Conservation (phyloP, 352 stramenopile genomes). For the Phytophthora litchii region DNA sequence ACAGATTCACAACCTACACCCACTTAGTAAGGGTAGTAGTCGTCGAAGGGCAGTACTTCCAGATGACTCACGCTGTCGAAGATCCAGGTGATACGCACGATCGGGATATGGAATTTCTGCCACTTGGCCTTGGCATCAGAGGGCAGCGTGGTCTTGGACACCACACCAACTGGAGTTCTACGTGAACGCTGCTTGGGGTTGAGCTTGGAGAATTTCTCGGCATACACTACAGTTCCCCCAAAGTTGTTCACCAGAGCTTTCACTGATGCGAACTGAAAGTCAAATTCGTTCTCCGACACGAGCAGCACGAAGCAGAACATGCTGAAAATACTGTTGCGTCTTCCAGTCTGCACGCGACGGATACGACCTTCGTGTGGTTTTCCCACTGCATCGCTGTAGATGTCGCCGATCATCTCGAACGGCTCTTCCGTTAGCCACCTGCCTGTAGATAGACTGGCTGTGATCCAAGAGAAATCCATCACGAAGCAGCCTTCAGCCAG, state of each 20-base stretch:
- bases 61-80: conserved; percentile 90
- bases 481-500: conserved; percentile 76
- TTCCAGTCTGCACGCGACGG: conserved; percentile 49
- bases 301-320: conserved; percentile 80
- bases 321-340: conserved; percentile 79
- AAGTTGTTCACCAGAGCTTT: conserved; percentile 70
- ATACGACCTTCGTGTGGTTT: conserved; percentile 73
- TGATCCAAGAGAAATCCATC: conserved; percentile 80
- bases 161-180: conserved; percentile 66
- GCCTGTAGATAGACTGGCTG: conserved; percentile 61
- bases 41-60: conserved; percentile 81
- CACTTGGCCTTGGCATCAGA: conserved; percentile 61
- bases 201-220: conserved; percentile 32
- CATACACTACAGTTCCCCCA: conserved; percentile 55
- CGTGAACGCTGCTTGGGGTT: conserved; percentile 25
- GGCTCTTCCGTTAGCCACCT: conserved; percentile 72
- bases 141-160: conserved; percentile 71
- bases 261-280: conserved; percentile 74
- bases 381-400: conserved; percentile 72
- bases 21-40: conserved; percentile 89
- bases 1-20: conserved; percentile 1
- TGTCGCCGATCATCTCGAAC: conserved; percentile 83
- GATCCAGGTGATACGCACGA: conserved; percentile 88
- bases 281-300: conserved; percentile 68
- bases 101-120: conserved; percentile 76